Conservation (phyloP, 2,329 filamentous ascomycete species). For the Alternaria gaisen region DNA sequence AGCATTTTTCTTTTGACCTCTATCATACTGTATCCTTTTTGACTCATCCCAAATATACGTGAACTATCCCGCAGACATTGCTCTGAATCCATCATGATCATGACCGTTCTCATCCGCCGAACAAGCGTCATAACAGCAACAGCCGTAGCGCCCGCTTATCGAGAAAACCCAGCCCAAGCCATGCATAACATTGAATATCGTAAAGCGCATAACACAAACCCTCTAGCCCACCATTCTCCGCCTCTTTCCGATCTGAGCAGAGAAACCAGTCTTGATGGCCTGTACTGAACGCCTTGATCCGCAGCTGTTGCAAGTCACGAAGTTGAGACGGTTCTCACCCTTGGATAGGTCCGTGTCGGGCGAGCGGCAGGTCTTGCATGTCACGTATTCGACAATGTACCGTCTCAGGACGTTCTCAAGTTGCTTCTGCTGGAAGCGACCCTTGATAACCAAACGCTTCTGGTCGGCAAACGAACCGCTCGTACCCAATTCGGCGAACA, state of each 20-base stretch:
- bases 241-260: conserved; percentile 98
- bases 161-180: conserved; percentile 30
- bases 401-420: conserved; percentile 96
- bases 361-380: conserved; percentile 88
- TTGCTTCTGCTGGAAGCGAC: conserved; percentile 99
- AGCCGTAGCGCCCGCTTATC: conserved; percentile 29
- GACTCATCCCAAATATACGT: conserved; percentile 3
- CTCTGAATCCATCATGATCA: conserved; percentile 15
- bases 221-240: conserved; percentile 87
- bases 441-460: conserved; percentile 95
- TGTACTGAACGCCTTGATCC: conserved; percentile 81
- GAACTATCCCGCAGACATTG: background rate
- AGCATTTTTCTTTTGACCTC: background rate
- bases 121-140: conserved; percentile 15
- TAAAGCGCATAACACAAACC: conserved; percentile 28
- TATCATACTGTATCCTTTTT: background rate
- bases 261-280: conserved; percentile 99
- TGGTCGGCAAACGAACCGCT: conserved; percentile 89
- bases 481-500: conserved; percentile 98
- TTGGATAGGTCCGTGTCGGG: conserved; percentile 77
- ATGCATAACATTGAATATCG: conserved; percentile 34
- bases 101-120: conserved; percentile 11
- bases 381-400: conserved; percentile 98
- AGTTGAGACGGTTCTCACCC: conserved; percentile 98
- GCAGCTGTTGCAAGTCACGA: conserved; percentile 89